Conservation (phyloP, 305 asterid genomes). For the Fraxinus xanthoxyloides region DNA sequence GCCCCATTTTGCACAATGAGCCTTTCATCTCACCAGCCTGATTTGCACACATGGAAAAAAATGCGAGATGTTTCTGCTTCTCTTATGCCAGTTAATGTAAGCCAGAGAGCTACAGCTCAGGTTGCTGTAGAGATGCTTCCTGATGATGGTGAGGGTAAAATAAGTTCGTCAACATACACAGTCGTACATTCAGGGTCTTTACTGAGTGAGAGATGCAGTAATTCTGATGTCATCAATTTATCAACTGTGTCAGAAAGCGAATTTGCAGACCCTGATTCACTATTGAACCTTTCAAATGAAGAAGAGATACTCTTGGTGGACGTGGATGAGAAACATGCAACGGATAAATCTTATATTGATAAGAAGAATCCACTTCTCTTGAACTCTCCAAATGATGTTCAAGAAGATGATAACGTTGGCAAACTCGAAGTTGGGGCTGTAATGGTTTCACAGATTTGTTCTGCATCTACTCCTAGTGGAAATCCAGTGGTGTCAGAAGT, state of each 20-base stretch:
- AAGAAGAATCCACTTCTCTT: slow-evolving; percentile 30
- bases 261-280: slow-evolving; percentile 76
- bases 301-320: slow-evolving; percentile 57
- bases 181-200: slow-evolving; percentile 27
- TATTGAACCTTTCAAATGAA: slow-evolving; percentile 83
- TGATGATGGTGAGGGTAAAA: slow-evolving; percentile 37
- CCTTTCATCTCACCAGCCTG: slow-evolving; percentile 39
- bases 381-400: slow-evolving; percentile 41
- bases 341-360: slow-evolving; percentile 34
- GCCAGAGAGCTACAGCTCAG: slow-evolving; percentile 32
- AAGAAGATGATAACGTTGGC: slow-evolving; percentile 27
- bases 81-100: slow-evolving; percentile 37
- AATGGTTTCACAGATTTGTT: slow-evolving; percentile 32
- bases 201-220: slow-evolving; percentile 21
- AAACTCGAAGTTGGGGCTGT: slow-evolving; percentile 36
- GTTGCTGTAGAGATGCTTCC: slow-evolving; percentile 34
- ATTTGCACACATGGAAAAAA: slow-evolving; percentile 33
- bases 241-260: slow-evolving; percentile 43
- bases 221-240: slow-evolving; percentile 20
- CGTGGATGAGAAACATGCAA: slow-evolving; percentile 46
- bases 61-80: slow-evolving; percentile 42
- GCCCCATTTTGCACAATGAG: slow-evolving; percentile 36
- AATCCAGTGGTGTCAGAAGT: slow-evolving; percentile 35
- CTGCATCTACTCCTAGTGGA: slow-evolving; percentile 28
- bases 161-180: slow-evolving; percentile 32